These are phyloP conservation scores for Globisporangium solare DNA, from an alignment of 352 stramenopile genomes.

Conservation along the genomic window DNA sequence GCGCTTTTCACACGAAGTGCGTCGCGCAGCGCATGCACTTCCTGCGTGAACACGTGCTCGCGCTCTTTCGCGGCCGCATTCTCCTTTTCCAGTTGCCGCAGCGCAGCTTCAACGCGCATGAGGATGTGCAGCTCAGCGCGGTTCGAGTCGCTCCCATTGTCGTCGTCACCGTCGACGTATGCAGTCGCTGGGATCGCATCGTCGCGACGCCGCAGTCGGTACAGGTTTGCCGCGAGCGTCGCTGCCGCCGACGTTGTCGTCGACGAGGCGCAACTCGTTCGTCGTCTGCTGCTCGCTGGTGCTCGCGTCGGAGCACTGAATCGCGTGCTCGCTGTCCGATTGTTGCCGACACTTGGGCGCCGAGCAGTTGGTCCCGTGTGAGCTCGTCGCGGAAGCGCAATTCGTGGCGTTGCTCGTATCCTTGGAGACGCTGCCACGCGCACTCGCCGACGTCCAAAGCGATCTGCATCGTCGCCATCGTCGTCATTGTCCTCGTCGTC, in stretches of 20 bases:
- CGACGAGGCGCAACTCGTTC: slow-evolving; percentile 1
- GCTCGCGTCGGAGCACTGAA: background rate
- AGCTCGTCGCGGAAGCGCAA: too few species aligned
- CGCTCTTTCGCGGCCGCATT: slow-evolving; percentile 49
- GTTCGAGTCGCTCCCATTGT: slow-evolving; percentile 20
- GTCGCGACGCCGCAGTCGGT: slow-evolving; percentile 4
- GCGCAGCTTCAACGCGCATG: slow-evolving; percentile 54
- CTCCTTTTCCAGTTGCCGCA: slow-evolving; percentile 69
- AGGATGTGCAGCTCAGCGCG: slow-evolving; percentile 56
- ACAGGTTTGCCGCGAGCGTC: slow-evolving; percentile 10
- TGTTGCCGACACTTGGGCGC: background rate
- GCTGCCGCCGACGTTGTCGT: background rate
- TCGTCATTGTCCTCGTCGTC: slow-evolving; percentile 11
- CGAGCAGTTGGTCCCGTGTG: background rate
- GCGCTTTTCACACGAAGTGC: slow-evolving; percentile 37
- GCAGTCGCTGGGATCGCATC: background rate
- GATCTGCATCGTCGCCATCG: background rate
- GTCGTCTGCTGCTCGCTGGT: background rate
- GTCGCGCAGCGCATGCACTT: slow-evolving; percentile 56
- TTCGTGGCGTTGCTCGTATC: background rate
- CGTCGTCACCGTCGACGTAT: slow-evolving; percentile 12
- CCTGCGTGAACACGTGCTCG: slow-evolving; percentile 42
- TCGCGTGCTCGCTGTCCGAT: background rate
- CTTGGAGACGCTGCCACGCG: slow-evolving; percentile 1
- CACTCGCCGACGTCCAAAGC: slow-evolving; percentile 7